Percentiles rank a stretch among this genome's conserved stretches.
phyloP scores from a whole-genome alignment of 805 yeast species.

The Blastobotrys chiropterorum region DNA sequence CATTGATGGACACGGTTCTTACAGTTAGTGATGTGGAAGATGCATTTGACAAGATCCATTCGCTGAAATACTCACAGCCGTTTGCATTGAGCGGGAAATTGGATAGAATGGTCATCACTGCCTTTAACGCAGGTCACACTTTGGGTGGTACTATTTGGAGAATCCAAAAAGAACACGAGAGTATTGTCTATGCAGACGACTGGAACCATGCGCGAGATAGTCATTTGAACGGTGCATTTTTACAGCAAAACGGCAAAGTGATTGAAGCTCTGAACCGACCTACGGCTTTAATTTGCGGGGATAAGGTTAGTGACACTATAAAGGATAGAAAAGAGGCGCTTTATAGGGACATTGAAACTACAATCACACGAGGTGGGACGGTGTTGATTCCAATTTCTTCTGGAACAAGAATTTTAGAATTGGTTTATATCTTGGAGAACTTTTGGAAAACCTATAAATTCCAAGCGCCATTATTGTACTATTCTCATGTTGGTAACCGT shows the following conservation, averaged over 20 bases:
- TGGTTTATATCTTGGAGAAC: constrained; percentile 66
- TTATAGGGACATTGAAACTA: constrained; percentile 53
- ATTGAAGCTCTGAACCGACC: constrained; percentile 62
- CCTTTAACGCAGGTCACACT: constrained; percentile 86
- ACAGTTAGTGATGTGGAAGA: constrained; percentile 73
- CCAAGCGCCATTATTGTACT: constrained; percentile 60
- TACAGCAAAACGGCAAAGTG: constrained; percentile 55
- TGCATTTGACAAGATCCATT: constrained; percentile 62
- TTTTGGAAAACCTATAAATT: constrained; percentile 41
- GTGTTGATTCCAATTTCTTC: constrained; percentile 77
- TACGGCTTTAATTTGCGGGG: constrained; percentile 71
- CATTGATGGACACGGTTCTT: constrained; percentile 44
- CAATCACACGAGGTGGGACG: constrained; percentile 69
- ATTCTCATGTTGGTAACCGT: constrained; percentile 76
- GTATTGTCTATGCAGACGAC: constrained; percentile 78
- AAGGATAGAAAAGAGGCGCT: constrained; percentile 60
- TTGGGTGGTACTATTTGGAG: constrained; percentile 93
- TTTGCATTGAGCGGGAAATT: constrained; percentile 48
- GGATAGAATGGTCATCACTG: constrained; percentile 58
- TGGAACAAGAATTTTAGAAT: constrained; percentile 75
- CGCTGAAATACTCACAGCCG: constrained; percentile 77
- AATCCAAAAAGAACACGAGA: constrained; percentile 64
- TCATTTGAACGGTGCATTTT: constrained; percentile 67
- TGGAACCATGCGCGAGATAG: constrained; percentile 95
- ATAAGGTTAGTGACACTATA: constrained; percentile 46